Percentiles rank a stretch among this genome's conserved stretches.
These are phyloP conservation scores for Mycena epipterygia DNA, from an alignment of 768 basidiomycete genomes.

Conservation along the genomic window DNA sequence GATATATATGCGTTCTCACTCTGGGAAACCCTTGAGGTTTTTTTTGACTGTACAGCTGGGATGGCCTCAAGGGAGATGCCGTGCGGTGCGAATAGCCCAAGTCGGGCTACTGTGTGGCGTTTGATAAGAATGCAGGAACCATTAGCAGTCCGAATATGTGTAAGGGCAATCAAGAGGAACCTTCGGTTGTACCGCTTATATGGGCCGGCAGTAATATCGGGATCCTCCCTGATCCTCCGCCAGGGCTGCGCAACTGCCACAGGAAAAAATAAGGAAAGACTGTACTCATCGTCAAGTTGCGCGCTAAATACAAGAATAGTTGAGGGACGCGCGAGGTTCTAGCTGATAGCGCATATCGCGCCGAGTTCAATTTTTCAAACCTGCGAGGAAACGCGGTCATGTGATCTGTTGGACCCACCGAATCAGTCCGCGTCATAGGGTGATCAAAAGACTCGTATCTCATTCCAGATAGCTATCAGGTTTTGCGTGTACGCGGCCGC, in stretches of 20 bases:
- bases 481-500: no score
- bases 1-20: no score
- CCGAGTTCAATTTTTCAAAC: neutral
- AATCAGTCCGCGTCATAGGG: no score
- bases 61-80: neutral
- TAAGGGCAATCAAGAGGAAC: neutral
- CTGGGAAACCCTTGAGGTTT: no score
- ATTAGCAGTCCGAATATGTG: neutral
- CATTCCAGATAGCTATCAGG: no score
- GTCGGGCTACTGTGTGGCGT: conserved; percentile 9
- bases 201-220: no score
- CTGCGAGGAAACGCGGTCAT: neutral
- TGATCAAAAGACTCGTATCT: no score
- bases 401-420: neutral
- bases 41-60: neutral
- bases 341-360: neutral
- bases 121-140: conserved; percentile 22
- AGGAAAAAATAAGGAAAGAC: neutral
- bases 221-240: no score
- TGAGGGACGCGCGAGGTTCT: neutral
- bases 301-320: neutral
- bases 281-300: neutral
- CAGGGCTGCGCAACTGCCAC: no score
- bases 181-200: neutral
- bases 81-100: neutral